Evolutionary conservation across 345 rosid genomes (phyloP), one percentile per base, ranked within the genome.

Genomic region (Salix caprea): DNA sequence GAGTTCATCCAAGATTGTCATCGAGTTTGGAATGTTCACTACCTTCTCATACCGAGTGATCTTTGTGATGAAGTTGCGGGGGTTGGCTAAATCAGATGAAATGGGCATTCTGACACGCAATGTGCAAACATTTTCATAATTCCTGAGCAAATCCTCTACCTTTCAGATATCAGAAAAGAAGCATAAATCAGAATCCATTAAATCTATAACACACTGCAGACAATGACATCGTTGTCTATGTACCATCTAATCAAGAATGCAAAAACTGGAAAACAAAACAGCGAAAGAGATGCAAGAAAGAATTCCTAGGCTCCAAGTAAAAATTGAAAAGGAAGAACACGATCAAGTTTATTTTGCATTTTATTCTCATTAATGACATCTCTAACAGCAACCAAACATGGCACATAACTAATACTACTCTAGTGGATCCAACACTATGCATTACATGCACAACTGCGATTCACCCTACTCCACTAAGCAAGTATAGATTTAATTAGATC

Each of bases 41-140:
- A 94, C 98, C 81, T 92, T 94, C 28, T 90, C 96, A 6, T 94
- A 92, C 37, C 94, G 81, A 56, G 92, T 73, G 72, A 94, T 92
- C 86, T 94, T 94, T 0, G 97, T 91, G 78, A 92, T 91, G 90
- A 92, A 92, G 82, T 94, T 92, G 21, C 98, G 91, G 7, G 97
- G 96, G 79, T 94, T 92, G 28, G 91, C 54, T 37, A 94, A 84
- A 79, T 94, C 96, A 2, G 96, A 87, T 1, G 94, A 94, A 76
- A 94, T 92, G 1, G 98, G 98, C 98, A 94, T 94, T 67, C 97
- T 84, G n/a, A 92, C 98, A 10, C 96, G 89, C 72, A 94, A 72
- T 2, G 94, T 94, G 74, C 96, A 94, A 14, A 94, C 98, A 62
- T 94, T 94, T 56, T 92, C 93, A 61, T 88, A 94, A 76, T 94